A percentile compares a stretch with the other conserved stretches of the same genome.
Evolutionary conservation across 2,329 filamentous ascomycete genomes (phyloP).

Genomic region (Aspergillus uvarum): DNA sequence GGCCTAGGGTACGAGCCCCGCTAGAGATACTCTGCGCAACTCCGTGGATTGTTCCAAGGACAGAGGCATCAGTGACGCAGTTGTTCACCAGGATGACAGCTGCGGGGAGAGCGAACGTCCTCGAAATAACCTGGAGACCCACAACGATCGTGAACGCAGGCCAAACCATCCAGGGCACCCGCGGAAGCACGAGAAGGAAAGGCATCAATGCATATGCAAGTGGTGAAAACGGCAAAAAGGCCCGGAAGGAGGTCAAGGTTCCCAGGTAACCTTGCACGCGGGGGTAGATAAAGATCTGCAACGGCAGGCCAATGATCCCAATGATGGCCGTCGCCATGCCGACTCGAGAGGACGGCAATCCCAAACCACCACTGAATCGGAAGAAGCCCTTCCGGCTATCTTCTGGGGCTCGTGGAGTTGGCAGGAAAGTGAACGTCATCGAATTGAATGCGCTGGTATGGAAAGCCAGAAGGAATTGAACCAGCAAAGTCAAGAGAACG

Average conservation of each 20-base stretch:
- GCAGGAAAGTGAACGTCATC: conserved; percentile 74
- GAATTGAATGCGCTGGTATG: conserved; percentile 75
- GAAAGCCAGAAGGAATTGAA: conserved; percentile 68
- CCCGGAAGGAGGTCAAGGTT: conserved; percentile 65
- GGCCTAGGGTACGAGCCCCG: conserved; percentile 56
- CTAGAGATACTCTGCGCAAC: conserved; percentile 57
- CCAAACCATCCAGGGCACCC: conserved; percentile 59
- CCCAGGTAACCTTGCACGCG: conserved; percentile 65
- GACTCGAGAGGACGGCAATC: conserved; percentile 68
- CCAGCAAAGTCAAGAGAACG: conserved; percentile 58
- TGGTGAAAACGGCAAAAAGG: conserved; percentile 70
- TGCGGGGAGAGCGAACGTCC: conserved; percentile 66
- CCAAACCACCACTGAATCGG: conserved; percentile 71
- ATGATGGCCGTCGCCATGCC: conserved; percentile 77
- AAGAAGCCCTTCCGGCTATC: conserved; percentile 41
- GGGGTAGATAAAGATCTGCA: conserved; percentile 73
- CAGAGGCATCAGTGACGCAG: conserved; percentile 55
- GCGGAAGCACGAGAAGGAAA: conserved; percentile 68
- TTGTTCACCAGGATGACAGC: conserved; percentile 63
- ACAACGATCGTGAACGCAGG: conserved; percentile 62
- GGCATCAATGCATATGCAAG: conserved; percentile 68
- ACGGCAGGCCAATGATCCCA: conserved; percentile 69
- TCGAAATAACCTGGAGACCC: conserved; percentile 67
- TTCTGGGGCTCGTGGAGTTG: conserved; percentile 61
- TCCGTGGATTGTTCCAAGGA: conserved; percentile 60